Evolutionary conservation across 2,329 filamentous ascomycete genomes (phyloP), one percentile per base, ranked within the genome.

Genomic region (Tolypocladium album): DNA sequence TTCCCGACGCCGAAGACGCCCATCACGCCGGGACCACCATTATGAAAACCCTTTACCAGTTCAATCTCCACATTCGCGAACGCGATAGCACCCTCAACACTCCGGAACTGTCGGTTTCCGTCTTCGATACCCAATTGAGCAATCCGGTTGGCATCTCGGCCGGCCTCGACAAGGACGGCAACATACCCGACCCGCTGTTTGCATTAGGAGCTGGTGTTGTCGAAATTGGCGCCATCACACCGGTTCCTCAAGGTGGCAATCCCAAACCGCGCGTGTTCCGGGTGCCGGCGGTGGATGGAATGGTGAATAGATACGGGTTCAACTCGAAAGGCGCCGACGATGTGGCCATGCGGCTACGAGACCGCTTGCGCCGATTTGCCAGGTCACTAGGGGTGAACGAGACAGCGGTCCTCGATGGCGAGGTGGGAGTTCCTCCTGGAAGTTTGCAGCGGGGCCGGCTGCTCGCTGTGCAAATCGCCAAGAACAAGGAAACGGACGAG

Each of bases 81-180:
- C 86, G 94, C 58, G 82, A 84, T 43, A 66, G 66, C 27, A 63
- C 68, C 2, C 63, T 72, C n/a, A 65, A 73, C 34, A 64, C 69
- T 13, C 68, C 73, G 7, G 70, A 70, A 22, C 67, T 75, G 5
- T 65, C 70, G 24, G 67, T 71, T 20, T 71, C 77, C 15, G 87
- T 97, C 24, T 97, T 96, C 71, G 91, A 89, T 42, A 83, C 88
- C 63, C 81, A 78, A 4, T 76, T 99, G 55, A 79, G 83, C 67
- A 97, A 97, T 74, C 94, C 94, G 1, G 86, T 99, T 67, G 94
- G 89, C 60, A 96, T 95, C 64, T 95, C 91, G n/a, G 94, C 91
- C 6, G 94, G 94, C 12, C 85, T 99, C 52, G 94, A 97, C 78
- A 97, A 99, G 79, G 84, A 96, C 69, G 94, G 88, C 59, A 90